These are phyloP conservation scores for Scedosporium aurantiacum DNA, from an alignment of 2,329 filamentous ascomycete genomes.

Conservation along the genomic window DNA sequence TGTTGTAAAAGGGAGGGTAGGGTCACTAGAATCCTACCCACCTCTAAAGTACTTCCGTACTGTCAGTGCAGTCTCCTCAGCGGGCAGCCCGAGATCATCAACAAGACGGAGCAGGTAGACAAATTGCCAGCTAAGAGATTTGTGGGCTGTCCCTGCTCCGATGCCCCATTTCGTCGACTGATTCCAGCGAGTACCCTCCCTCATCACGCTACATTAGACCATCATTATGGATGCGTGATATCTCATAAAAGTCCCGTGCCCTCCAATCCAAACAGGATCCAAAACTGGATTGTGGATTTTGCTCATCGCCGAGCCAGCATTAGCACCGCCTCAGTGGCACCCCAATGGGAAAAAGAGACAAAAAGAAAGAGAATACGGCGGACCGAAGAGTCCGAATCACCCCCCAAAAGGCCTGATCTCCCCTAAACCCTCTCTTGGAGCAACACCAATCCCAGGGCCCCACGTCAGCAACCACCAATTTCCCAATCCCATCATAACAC, in stretches of 20 bases:
- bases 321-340: neutral
- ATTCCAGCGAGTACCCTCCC: neutral
- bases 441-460: neutral
- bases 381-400: neutral
- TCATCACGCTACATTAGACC: neutral
- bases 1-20: neutral
- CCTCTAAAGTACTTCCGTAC: too few species aligned
- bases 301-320: neutral
- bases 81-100: too few species aligned
- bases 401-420: neutral
- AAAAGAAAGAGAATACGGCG: neutral
- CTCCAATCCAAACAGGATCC: neutral
- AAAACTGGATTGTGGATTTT: neutral
- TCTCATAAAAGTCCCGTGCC: neutral
- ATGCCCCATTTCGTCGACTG: neutral
- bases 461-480: neutral
- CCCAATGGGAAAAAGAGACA: neutral
- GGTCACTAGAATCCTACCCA: neutral
- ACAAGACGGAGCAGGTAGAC: too few species aligned
- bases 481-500: neutral
- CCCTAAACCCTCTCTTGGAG: too few species aligned
- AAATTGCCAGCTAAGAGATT: neutral
- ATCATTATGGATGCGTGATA: neutral
- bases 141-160: neutral
- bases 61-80: too few species aligned